Evolutionary conservation across 257 asterid genomes (phyloP).

Genomic region (Solanum ahanhuiri): DNA sequence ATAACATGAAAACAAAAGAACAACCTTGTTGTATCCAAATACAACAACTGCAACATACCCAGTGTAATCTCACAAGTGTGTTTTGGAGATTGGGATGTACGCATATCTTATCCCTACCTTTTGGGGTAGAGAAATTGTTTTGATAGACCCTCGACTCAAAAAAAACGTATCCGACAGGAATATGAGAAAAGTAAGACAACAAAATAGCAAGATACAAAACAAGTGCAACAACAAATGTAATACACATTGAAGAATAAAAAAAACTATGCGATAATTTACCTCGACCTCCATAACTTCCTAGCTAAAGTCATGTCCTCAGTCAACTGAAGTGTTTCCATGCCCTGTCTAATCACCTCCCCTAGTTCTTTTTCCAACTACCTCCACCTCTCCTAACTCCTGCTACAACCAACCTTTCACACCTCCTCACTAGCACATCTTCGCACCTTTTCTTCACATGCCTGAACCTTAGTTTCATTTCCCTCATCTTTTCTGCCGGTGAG

Average conservation of each 20-base stretch:
- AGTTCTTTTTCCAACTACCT: neutral
- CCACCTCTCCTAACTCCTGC: neutral
- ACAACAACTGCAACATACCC: neutral
- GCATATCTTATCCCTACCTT: neutral
- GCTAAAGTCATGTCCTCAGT: neutral
- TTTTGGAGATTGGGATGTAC: neutral
- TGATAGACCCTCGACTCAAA: neutral
- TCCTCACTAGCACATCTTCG: neutral
- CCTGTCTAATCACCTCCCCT: neutral
- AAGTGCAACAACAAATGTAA: neutral
- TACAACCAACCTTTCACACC: neutral
- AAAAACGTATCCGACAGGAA: neutral
- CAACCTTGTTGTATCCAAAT: neutral
- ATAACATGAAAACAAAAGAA: neutral
- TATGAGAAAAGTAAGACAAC: neutral
- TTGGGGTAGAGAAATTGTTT: neutral
- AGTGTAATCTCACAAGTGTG: neutral
- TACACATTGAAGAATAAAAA: neutral
- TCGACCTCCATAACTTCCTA: neutral
- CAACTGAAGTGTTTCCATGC: neutral
- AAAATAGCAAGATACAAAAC: neutral
- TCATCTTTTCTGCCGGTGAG: neutral
- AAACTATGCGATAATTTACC: neutral
- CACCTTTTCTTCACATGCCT: neutral
- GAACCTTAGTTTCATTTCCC: neutral